Evolutionary conservation across 495 filamentous ascomycete genomes (phyloP).

Genomic region (Neurospora sublineolata): DNA sequence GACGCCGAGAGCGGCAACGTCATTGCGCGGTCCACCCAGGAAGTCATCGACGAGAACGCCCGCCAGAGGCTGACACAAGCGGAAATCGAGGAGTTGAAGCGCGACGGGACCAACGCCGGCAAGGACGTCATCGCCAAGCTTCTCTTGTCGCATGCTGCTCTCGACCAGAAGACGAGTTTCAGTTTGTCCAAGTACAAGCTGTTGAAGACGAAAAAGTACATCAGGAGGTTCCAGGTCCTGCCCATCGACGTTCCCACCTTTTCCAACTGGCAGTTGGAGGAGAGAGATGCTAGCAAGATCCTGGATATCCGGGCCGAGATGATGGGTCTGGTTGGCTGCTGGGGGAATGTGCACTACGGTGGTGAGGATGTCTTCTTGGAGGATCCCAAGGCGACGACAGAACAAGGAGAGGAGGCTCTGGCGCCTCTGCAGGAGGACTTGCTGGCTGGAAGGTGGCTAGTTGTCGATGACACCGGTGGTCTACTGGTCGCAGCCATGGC

Average conservation of each 20-base stretch:
- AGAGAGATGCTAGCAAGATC: constrained; percentile 66
- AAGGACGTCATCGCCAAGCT: constrained; percentile 82
- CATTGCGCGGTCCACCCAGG: constrained; percentile 65
- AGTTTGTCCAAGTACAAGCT: constrained; percentile 90
- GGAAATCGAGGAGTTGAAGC: constrained; percentile 89
- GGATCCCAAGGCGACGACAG: constrained; percentile 13
- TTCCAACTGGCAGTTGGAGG: constrained; percentile 58
- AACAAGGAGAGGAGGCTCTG: constrained; percentile 16
- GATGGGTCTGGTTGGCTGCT: constrained; percentile 51
- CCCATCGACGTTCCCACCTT: constrained; percentile 70
- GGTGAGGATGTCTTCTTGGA: constrained; percentile 25
- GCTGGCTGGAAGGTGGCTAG: constrained; percentile 61
- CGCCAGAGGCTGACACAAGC: constrained; percentile 71
- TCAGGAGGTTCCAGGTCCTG: constrained; percentile 71
- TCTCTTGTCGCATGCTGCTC: constrained; percentile 66
- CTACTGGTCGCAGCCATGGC: constrained; percentile 79
- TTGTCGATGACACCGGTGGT: constrained; percentile 84
- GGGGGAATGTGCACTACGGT: constrained; percentile 40
- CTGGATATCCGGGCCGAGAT: constrained; percentile 84
- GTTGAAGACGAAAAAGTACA: constrained; percentile 86
- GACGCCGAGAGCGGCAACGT: constrained; percentile 39
- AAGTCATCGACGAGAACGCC: constrained; percentile 67
- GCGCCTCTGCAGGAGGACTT: constrained; percentile 9
- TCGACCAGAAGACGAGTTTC: constrained; percentile 91
- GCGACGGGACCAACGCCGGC: constrained; percentile 61